Evolutionary conservation across 257 asterid genomes (phyloP), one percentile per base, ranked within the genome.

Genomic region (Fraxinus quadrangulata): DNA sequence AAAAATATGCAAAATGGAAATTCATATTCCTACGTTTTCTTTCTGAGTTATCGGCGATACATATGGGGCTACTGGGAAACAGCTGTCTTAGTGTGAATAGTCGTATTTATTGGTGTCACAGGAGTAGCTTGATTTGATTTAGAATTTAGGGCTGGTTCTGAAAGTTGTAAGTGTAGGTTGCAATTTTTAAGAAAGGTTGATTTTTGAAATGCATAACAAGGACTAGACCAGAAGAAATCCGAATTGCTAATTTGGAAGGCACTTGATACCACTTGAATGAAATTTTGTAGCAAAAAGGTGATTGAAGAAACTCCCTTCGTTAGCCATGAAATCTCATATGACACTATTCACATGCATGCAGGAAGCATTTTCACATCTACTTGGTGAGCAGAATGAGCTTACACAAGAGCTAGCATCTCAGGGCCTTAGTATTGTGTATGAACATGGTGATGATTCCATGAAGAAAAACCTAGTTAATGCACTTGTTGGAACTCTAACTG

Each of bases 401-500:
- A 92, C 92, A 7, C 99, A 95, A 86, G 99, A 95, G 86, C 85
- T 95, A 89, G 98, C 99, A 83, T 95, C 99, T 84, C 99, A 93
- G 84, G 99, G 99, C 78, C 92, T 95, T 67, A 95, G 99, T 85
- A 91, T 95, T 75, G 98, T 95, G 63, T 95, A 95, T 89, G 99
- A 95, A 75, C 88, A 93, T 37, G 99, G 99, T 59, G 97, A 95
- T 87, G 91, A 89, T 79, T 87, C 93, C 78, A 95, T 86, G 89
- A 95, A 91, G 89, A 87, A 89, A 87, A 91, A 82, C 88, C 85
- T 95, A 86, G 99, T 93, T 80, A 92, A 83, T 92, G 96, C 98
- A 67, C 96, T 95, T 80, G 98, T 95, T 84, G 99, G 99, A 72
- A 86, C 99, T 75, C 88, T 95, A 80, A 93, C 98, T 83, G 98